phyloP scores from a whole-genome alignment of 192 early-diverging fungal species.

The Phycomyces nitens region DNA sequence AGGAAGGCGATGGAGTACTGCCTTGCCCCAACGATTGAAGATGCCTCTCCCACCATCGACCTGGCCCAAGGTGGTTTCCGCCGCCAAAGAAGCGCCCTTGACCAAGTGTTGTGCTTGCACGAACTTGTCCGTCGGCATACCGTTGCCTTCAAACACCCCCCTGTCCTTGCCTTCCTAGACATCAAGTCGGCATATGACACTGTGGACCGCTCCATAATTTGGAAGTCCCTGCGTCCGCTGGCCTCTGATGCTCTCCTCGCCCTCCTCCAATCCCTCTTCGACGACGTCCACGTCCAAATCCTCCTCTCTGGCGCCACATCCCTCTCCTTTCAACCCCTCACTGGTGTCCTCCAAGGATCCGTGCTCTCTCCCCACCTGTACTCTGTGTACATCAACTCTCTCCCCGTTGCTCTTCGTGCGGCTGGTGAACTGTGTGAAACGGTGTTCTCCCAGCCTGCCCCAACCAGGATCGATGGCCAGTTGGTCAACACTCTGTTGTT shows the following conservation, averaged over 20 bases:
- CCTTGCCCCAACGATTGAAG: not conserved
- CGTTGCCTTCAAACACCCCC: not conserved
- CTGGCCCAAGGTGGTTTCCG: slow-evolving; percentile 23
- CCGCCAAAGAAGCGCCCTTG: not conserved
- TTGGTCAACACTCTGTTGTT: slow-evolving; percentile 15
- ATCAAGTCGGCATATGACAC: slow-evolving; percentile 27
- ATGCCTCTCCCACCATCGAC: not conserved
- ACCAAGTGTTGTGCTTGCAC: slow-evolving; percentile 13
- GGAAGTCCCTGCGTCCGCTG: not conserved
- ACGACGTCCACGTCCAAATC: too few relatives aligned
- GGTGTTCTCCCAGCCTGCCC: too few relatives aligned
- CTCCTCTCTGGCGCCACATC: too few relatives aligned
- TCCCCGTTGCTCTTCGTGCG: slow-evolving; percentile 3
- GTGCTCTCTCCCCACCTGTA: slow-evolving; percentile 17
- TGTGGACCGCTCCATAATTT: slow-evolving; percentile 11
- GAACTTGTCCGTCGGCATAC: not conserved
- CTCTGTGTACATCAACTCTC: slow-evolving; percentile 20
- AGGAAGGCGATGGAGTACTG: slow-evolving; percentile 16
- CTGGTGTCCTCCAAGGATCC: slow-evolving; percentile 27
- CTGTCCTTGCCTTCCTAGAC: slow-evolving; percentile 21
- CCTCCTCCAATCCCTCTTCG: not conserved
- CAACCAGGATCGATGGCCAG: not conserved
- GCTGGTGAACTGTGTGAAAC: not conserved
- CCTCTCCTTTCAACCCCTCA: slow-evolving; percentile 3
- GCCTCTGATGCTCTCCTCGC: not conserved